phyloP scores from a whole-genome alignment of 2,329 filamentous ascomycete species.

The Aspergillus ochraceus region DNA sequence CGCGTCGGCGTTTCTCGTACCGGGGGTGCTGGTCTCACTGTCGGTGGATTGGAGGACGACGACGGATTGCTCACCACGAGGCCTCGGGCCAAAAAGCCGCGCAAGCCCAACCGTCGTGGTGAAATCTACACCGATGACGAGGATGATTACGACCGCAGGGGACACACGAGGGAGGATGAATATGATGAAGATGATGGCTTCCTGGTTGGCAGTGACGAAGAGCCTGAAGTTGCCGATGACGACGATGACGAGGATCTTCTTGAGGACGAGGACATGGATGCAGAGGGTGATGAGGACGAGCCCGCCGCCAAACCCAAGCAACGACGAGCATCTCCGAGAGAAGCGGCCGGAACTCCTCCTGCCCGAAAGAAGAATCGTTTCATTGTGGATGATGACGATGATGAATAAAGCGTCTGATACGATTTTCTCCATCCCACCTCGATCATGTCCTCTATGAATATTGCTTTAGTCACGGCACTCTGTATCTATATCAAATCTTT shows the following conservation, averaged over 20 bases:
- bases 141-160: conserved; percentile 47
- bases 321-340: conserved; percentile 27
- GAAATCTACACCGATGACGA: conserved; percentile 53
- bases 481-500: conserved; percentile 11
- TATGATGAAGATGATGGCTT: conserved; percentile 83
- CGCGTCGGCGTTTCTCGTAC: conserved; percentile 47
- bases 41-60: conserved; percentile 60
- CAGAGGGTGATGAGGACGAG: conserved; percentile 44
- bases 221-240: conserved; percentile 46
- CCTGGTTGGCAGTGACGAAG: conserved; percentile 56
- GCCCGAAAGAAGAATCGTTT: conserved; percentile 49
- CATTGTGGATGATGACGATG: conserved; percentile 51
- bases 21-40: conserved; percentile 52
- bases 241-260: conserved; percentile 45
- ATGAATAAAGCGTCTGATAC: conserved; percentile 34
- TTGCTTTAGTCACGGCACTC: conserved; percentile 6
- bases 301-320: conserved; percentile 28
- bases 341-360: conserved; percentile 34
- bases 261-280: conserved; percentile 47
- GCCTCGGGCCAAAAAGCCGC: conserved; percentile 39
- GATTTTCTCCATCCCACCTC: neutral
- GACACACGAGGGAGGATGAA: conserved; percentile 68
- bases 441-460: conserved; percentile 2
- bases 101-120: conserved; percentile 45
- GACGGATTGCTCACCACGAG: conserved; percentile 48